These are phyloP conservation scores for Paramecium sonneborni DNA, from an alignment of 73 alveolate species.

Conservation along the genomic window DNA sequence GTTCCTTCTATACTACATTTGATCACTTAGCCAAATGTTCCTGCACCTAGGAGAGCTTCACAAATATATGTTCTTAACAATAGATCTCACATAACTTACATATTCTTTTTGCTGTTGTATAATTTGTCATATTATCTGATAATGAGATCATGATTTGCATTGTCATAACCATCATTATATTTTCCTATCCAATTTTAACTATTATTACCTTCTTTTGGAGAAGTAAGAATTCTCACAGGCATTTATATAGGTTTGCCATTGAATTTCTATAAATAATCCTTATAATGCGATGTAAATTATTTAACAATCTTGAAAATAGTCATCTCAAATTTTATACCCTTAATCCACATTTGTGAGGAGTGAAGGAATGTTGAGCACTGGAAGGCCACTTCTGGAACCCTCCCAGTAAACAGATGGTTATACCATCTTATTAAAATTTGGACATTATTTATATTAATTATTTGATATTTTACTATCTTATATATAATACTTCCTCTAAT, in stretches of 20 bases:
- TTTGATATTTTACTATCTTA: neutral
- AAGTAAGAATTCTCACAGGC: constrained; percentile 29
- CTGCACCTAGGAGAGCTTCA: constrained; percentile 61
- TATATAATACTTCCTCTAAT: neutral
- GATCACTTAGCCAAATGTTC: constrained; percentile 65
- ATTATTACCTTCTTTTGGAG: constrained; percentile 12
- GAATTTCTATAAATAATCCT: neutral
- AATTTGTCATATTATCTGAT: constrained; percentile 19
- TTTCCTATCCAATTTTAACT: neutral
- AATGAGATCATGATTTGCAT: constrained; percentile 30
- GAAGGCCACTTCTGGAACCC: constrained; percentile 26
- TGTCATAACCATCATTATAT: constrained; percentile 39
- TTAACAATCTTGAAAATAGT: constrained; percentile 28
- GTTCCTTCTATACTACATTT: constrained; percentile 50
- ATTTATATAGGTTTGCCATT: neutral
- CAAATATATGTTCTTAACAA: constrained; percentile 26
- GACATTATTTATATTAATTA: constrained; percentile 8
- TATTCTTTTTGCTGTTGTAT: neutral
- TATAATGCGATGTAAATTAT: neutral
- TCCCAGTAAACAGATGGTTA: constrained; percentile 46
- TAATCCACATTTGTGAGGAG: neutral
- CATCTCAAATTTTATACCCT: neutral
- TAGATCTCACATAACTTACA: constrained; percentile 10
- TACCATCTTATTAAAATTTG: constrained; percentile 11
- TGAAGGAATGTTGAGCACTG: constrained; percentile 34